Evolutionary conservation across 768 basidiomycete species (phyloP), one percentile per base, ranked within the genome.

Genomic region (Kwoniella newhampshirensis): DNA sequence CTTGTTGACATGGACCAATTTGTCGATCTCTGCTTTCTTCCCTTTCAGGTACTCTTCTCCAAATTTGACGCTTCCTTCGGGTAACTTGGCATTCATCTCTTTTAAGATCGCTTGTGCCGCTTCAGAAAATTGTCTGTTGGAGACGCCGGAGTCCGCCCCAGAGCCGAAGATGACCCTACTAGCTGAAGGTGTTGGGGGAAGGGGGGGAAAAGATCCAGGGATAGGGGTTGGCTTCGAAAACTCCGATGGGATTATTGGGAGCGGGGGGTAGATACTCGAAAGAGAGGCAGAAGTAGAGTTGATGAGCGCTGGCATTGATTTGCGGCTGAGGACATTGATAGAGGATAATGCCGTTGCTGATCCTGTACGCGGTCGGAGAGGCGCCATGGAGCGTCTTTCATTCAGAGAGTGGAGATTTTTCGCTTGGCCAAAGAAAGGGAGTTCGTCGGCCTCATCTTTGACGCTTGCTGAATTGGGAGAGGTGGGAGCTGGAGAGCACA

Each of bases 51-150:
- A 44, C 51, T 73, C 71, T 26, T 58, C 52, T 5, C 57, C 68
- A 9, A 70, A 46, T 26, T 43, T 54, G 9, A 56, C 45, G 3
- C 68, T 60, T 9, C 51, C 54, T 6, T 61, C 64, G 7, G 54
- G 59, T 28, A 75, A 36, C 51, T 68, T 68, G 1, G 63, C 55
- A 51, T 75, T 73, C 67, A 75, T 74, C 59, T 72, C 66, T 28
- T 51, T 56, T 50, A 75, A 44, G 2, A 75, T 46, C 6, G 55
- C 62, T 49, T 68, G 50, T 6, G 67, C 72, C 1, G 70, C 68
- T 15, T 60, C 54, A 0, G 63, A 64, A 57, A 75, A 75, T 27
- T 72, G 57, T 0, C 59, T 55, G 25, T 70, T 68, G 21, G 58
- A 48, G 36, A 70, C 56, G 8, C 55, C 54, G n/a, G 37, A 20